These are phyloP conservation scores for Trichosporon ovoides DNA, from an alignment of 1,284 basidiomycete genomes.

Conservation along the genomic window DNA sequence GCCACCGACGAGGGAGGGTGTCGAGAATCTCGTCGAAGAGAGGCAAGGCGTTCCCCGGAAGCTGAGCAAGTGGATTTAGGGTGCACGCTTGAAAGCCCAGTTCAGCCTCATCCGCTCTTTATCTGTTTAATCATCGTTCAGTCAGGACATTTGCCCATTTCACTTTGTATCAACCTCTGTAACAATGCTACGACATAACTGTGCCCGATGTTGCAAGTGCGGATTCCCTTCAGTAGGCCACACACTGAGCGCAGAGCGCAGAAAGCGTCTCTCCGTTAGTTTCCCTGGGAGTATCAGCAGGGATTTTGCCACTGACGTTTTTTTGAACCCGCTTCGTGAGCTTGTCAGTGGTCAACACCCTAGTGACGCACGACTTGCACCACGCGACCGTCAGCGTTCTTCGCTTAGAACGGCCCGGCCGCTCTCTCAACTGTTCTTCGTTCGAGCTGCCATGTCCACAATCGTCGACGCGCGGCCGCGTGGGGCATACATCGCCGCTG, in stretches of 20 bases:
- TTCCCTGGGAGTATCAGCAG: too few species aligned
- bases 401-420: background rate
- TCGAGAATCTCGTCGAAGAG: constrained; percentile 10
- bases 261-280: too few species aligned
- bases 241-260: background rate
- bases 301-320: background rate
- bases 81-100: background rate
- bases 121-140: background rate
- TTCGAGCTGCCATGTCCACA: constrained; percentile 35
- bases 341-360: background rate
- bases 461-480: constrained; percentile 46
- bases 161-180: background rate
- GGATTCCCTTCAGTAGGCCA: background rate
- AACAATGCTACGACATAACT: background rate
- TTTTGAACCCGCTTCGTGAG: background rate
- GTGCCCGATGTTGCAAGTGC: background rate
- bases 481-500: constrained; percentile 40
- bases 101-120: background rate
- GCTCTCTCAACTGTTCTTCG: too few species aligned
- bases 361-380: background rate
- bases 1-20: background rate
- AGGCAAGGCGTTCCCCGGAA: background rate
- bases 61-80: constrained; percentile 6
- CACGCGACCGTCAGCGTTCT: background rate
- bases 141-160: background rate